phyloP scores from a whole-genome alignment of 1,284 basidiomycete species.

The Moniliella sp. region DNA sequence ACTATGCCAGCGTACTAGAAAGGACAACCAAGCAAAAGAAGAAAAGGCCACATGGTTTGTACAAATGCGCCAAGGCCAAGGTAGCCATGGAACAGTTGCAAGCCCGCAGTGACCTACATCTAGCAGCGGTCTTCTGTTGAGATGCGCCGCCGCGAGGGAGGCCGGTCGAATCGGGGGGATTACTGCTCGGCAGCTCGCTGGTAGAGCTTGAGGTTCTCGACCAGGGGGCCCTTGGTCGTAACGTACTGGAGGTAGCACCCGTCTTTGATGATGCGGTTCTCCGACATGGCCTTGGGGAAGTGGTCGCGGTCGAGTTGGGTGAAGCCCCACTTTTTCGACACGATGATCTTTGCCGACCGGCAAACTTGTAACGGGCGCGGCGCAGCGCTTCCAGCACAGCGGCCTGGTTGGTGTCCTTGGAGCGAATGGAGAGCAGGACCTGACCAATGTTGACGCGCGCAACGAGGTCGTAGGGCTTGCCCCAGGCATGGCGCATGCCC shows the following conservation, averaged over 20 bases:
- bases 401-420: slow-evolving; percentile 64
- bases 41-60: no score
- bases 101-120: no score
- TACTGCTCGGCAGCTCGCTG: slow-evolving; percentile 24
- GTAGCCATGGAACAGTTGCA: no score
- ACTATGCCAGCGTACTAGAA: no score
- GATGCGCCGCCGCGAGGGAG: no score
- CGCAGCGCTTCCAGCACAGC: slow-evolving; percentile 80
- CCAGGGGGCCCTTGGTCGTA: slow-evolving; percentile 27
- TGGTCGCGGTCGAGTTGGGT: slow-evolving; percentile 79
- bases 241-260: slow-evolving; percentile 22
- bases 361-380: slow-evolving; percentile 87
- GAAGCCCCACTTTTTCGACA: slow-evolving; percentile 53
- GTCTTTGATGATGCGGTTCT: slow-evolving; percentile 36
- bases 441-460: slow-evolving; percentile 92
- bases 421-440: slow-evolving; percentile 82
- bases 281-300: slow-evolving; percentile 66
- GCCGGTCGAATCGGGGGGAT: no score
- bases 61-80: no score
- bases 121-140: no score
- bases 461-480: slow-evolving; percentile 87
- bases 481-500: slow-evolving; percentile 99
- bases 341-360: slow-evolving; percentile 92
- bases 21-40: no score
- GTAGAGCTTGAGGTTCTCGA: slow-evolving; percentile 28